Evolutionary conservation across 2,329 filamentous ascomycete genomes (phyloP).

Genomic region (Pestalotiopsis sp.): DNA sequence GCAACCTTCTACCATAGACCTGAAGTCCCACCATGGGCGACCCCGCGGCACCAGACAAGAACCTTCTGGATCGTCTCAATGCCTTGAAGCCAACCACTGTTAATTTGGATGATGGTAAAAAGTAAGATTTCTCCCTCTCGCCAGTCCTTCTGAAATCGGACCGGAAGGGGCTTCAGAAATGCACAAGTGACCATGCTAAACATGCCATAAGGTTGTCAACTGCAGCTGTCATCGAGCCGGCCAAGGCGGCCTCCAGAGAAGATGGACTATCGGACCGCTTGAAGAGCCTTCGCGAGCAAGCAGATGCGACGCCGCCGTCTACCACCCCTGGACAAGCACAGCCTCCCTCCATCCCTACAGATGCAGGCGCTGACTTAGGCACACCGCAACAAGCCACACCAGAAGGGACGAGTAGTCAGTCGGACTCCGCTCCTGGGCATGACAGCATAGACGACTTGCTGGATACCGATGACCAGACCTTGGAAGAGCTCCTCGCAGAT

Average conservation of each 20-base stretch:
- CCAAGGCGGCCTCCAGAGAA: conserved; percentile 47
- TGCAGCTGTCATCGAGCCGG: conserved; percentile 43
- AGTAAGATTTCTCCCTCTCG: conserved; percentile 37
- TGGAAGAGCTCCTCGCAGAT: conserved; percentile 54
- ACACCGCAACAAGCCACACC: conserved; percentile 12
- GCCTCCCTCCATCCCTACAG: conserved; percentile 8
- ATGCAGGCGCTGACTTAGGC: conserved; percentile 13
- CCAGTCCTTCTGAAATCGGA: conserved; percentile 15
- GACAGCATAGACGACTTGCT: conserved; percentile 43
- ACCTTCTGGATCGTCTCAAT: conserved; percentile 56
- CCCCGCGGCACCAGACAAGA: conserved; percentile 40
- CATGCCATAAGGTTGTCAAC: conserved; percentile 26
- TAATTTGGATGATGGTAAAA: conserved; percentile 37
- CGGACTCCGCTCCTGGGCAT: background rate
- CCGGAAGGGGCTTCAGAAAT: background rate
- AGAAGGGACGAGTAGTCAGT: background rate
- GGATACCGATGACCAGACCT: conserved; percentile 52
- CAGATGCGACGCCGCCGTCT: conserved; percentile 22
- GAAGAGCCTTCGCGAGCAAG: conserved; percentile 49
- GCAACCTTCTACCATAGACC: background rate
- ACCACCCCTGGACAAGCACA: background rate
- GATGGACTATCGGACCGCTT: conserved; percentile 56
- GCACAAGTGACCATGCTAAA: conserved; percentile 24
- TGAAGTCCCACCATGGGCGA: conserved; percentile 23
- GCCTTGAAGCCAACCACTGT: conserved; percentile 49